Base-by-base conservation (phyloP, 371 early-diverging fungal species). In the Phascolomyces articulosus region DNA sequence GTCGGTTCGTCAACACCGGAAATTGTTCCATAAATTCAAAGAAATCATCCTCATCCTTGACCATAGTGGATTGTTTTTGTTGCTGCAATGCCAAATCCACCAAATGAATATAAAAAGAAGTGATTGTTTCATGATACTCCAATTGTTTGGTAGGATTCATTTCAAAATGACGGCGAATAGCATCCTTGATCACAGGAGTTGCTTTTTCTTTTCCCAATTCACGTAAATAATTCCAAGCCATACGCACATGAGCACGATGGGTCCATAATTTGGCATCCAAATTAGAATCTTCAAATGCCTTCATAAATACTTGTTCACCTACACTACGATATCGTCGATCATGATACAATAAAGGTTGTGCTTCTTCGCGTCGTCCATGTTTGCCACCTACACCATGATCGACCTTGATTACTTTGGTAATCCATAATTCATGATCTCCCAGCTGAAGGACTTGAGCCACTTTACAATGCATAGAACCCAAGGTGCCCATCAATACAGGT, bases 341-440 rank as follows among this genome's bases (percentile, higher is more conserved):
- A 69, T 90, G 86, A 57, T 90, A 90, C 21, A 91, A 53, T 28
- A 91, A 60, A 4, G 91, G 89, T 48, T 80, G 72, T 13, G 70
- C 69, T 56, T 78, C 79, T 51, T 83, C 80, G 18, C 86, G 68
- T 16, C 60, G 64, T 3, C 75, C 80, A 27, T 70, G 72, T n/a
- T 68, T 69, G 13, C 78, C 69, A 24, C 82, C 87, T 16, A 84
- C 80, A 2, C 87, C 88, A 63, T 87, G 79, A 13, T 87, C 78
- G 0, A 89, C 83, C 59, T 82, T 83, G 53, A 77, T 65, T 0
- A 91, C 89, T 20, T 79, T 71, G 3, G 84, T 84, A 54, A 87
- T 85, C 89, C 89, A 89, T 54, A 88, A 71, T 61, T 88, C 87
- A 66, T 91, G 91, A 64, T 89, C 89, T 0, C 91, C 91, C 0